Base-by-base conservation (phyloP, 2,329 filamentous ascomycete species). In the Phialophora chinensis region DNA sequence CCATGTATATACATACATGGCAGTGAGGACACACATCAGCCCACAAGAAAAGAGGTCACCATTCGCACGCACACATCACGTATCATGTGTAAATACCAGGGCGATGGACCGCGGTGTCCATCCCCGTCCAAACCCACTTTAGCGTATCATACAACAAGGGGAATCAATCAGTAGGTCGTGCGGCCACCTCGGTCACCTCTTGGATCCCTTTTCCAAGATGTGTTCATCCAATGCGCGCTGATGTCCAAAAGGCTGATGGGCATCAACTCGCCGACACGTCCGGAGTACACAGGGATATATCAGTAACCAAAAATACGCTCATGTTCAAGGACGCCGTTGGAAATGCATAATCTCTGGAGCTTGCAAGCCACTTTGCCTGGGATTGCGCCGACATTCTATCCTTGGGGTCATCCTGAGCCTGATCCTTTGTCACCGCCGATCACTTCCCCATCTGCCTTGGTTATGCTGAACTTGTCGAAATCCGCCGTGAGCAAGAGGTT, bases 401-500 rank as follows among this genome's bases (percentile, higher is more conserved):
- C 14, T 25, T 14, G 5, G 5, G 5, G 50, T 61, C 59, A 52
- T 29, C 29, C 11, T 27, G 59, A 61, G 6, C 29, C 17, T n/a
- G 25, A 60, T 14, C 42, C 57, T 50, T 33, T 14, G 20, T 62
- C 12, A 5, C 72, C 72, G 35, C 76, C 76, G 7, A 77, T 69
- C 11, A 74, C 72, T 35, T 73, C 74, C 12, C 75, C 74, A 63
- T 77, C 73, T 7, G 69, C 67, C 60, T 72, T 67, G 3, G 71
- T 76, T 57, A 81, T 80, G 8, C 72, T 74, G 65, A 76, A 77
- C 5, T 74, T 74, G 47, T 73, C 71, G 70, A 80, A 81, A 60
- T 79, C 70, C 58, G 79, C 62, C 8, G 69, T 71, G 50, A 79
- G 77, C 14, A 69, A 72, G 1, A 73, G 73, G 31, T 74, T 63